Base-by-base conservation (phyloP, 768 basidiomycete species). In the Auricularia auricula-judae region DNA sequence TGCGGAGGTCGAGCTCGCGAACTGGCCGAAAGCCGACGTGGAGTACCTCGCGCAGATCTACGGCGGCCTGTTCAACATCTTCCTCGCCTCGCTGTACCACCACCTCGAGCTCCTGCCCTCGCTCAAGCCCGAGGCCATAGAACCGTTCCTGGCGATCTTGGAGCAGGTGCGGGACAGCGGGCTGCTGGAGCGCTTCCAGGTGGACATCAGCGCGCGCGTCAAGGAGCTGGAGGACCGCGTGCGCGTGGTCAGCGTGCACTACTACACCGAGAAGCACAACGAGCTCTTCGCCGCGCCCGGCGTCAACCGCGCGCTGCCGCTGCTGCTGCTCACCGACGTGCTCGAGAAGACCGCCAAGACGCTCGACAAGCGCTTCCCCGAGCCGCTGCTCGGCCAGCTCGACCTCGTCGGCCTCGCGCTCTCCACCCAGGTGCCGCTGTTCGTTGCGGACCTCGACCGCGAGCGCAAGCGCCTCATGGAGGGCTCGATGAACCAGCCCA, bases 311-410 rank as follows among this genome's bases (percentile, higher is more conserved):
- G 91, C 93, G 0, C 76, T 92, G 42, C 92, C 93, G 1, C 76
- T 95, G 43, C 75, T 96, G 35, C 74, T 90, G 35, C 85, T 96
- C 83, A 91, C 91, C 3, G 88, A 89, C 59, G 95, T 96, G 76
- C 76, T 97, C 2, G 93, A 96, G 79, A 96, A 93, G 73, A 77
- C 80, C 43, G 85, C 89, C 18, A 94, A 95, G 74, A 76, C 81
- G 33, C 79, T 96, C 39, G 89, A 94, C 73, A 93, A 93, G 74
- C 84, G 88, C 65, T 99, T 96, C 76, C 84, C 87, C 0, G 85
- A 90, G 64, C 89, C 91, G 36, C 72, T 98, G 23, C 79, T 94
- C 36, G 88, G 89, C 18, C 81, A 82, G 70, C 67, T 94, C 51
- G 91, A 96, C 69, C 69, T 93, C 21, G 89, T 91, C 2, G 84